Base-by-base conservation (phyloP, 1,139 yeast genomes). In the Pneumocystis canis region DNA sequence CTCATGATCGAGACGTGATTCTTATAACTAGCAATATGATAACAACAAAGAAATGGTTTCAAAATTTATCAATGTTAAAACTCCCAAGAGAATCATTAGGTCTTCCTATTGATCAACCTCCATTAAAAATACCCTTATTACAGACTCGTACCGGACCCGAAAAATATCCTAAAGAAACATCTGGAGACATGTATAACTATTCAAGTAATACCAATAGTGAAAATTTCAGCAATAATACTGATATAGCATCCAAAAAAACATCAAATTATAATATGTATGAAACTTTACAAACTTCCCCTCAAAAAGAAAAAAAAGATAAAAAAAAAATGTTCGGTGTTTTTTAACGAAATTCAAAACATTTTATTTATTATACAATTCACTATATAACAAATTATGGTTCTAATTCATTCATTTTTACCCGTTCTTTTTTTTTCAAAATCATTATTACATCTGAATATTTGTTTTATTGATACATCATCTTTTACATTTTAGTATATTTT, bases 1-100 rank as follows among this genome's bases (percentile, higher is more conserved):
- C 80, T 60, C 78, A 82, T 65, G 82, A 85, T 68, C 84, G 83
- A 71, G 96, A 89, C 67, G 80, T 92, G 37, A 83, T 85, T 66
- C 77, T 92, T 65, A 98, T 98, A 0, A 85, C 95, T 5, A 95
- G 87, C 70, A 83, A 85, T 61, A 75, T 89, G 3, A 74, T 87
- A 65, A 82, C 86, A 14, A 95, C 97, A 0, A 69, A 74, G 16
- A 76, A 77, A 61, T 81, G 81, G 67, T 70, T 85, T 62, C 66
- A 68, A n/a, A 66, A 72, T 6, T 65, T 76, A 61, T 66, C 70
- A 14, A 66, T 72, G 3, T 66, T 75, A 33, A 63, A 69, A 2
- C 66, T 67, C 6, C 69, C 72, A 5, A 68, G 77, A 20, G 68
- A 69, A 30, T 65, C 68, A 54, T 69, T 75, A 37, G 61, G 64